Evolutionary conservation across 306 rosid species (phyloP).

Genomic region (Citrullus mucosospermus): DNA sequence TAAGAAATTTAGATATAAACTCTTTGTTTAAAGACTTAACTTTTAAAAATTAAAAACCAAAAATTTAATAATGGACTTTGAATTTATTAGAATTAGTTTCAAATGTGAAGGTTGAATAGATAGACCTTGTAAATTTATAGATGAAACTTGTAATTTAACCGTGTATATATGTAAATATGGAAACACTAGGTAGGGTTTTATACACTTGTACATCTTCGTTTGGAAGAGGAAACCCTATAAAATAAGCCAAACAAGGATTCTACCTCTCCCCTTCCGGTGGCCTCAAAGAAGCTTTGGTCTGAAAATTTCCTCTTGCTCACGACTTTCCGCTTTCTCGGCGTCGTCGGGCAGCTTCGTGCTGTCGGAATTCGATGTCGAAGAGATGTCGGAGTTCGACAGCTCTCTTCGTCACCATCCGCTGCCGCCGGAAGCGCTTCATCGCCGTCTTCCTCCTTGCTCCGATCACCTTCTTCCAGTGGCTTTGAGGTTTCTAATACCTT

Average conservation of each 20-base stretch:
- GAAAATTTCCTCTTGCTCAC: neutral
- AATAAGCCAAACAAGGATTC: constrained; percentile 4
- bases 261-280: constrained; percentile 1
- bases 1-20: no score
- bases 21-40: no score
- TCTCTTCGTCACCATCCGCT: neutral
- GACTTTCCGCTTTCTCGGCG: neutral
- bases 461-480: neutral
- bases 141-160: neutral
- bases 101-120: neutral
- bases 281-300: neutral
- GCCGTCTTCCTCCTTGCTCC: neutral
- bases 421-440: neutral
- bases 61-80: no score
- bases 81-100: neutral
- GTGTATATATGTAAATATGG: neutral
- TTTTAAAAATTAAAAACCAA: no score
- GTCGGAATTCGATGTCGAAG: neutral
- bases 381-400: neutral
- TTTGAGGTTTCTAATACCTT: neutral
- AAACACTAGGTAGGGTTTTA: neutral
- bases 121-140: neutral
- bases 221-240: neutral
- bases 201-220: neutral
- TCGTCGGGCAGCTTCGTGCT: neutral